These are phyloP conservation scores for Fusarium lyarnte DNA, from an alignment of 2,329 filamentous ascomycete species.

Conservation along the genomic window DNA sequence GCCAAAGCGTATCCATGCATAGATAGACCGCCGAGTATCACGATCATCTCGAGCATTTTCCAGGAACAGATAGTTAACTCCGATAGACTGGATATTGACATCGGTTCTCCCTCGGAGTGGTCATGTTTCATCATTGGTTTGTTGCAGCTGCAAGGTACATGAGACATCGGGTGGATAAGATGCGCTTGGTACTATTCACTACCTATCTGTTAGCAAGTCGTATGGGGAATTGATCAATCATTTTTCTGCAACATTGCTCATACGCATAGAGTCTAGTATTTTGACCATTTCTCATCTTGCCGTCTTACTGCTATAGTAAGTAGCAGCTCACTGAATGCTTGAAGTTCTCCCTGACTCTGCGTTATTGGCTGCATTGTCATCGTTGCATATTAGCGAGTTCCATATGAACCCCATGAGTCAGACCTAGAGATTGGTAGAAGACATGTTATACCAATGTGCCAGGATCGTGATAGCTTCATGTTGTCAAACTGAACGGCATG, in stretches of 20 bases:
- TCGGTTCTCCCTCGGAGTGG: conserved; percentile 18
- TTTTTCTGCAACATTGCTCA: background rate
- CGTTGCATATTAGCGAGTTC: background rate
- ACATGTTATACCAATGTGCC: background rate
- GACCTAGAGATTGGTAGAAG: background rate
- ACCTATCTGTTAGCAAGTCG: background rate
- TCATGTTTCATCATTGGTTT: conserved; percentile 23
- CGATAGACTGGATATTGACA: background rate
- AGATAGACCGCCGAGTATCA: background rate
- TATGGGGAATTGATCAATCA: background rate
- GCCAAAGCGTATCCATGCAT: background rate
- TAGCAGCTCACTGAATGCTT: background rate
- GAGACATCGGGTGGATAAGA: conserved; percentile 18
- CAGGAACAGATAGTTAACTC: background rate
- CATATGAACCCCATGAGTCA: background rate
- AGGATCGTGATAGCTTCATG: background rate
- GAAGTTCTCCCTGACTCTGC: background rate
- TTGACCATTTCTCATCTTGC: background rate
- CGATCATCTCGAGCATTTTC: background rate
- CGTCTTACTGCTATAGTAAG: background rate
- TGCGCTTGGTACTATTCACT: background rate
- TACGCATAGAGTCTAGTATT: background rate
- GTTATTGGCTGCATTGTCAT: background rate
- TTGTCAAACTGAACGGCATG: background rate
- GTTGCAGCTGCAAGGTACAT: conserved; percentile 32